Percentiles rank a stretch among this genome's conserved stretches.
phyloP scores from a whole-genome alignment of 192 early-diverging fungal species.

The Geranomyces variabilis region DNA sequence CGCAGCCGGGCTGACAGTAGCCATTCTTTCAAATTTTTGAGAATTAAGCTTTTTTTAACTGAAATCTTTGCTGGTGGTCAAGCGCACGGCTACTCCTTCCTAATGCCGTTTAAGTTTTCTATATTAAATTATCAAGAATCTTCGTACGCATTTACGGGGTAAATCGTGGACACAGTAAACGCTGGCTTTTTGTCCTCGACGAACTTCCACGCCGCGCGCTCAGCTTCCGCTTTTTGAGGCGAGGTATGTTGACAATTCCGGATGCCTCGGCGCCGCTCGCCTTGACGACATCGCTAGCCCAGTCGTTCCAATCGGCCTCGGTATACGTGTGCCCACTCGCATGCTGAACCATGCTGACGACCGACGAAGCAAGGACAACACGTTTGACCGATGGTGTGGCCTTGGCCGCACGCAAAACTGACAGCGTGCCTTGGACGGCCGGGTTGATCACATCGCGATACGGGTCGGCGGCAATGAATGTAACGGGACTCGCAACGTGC shows the following conservation, averaged over 20 bases:
- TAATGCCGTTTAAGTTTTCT: no score
- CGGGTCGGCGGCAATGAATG: conserved; percentile 29
- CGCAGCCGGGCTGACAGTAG: no score
- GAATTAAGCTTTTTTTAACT: no score
- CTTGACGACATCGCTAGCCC: conserved; percentile 18
- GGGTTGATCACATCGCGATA: conserved; percentile 45
- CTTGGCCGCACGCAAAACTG: conserved; percentile 40
- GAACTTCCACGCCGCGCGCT: conserved; percentile 44
- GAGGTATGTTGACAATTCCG: conserved; percentile 21
- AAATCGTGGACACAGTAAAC: no score
- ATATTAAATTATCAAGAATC: no score
- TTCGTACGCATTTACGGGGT: no score
- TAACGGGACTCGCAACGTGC: conserved; percentile 51
- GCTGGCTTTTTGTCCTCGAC: conserved; percentile 30
- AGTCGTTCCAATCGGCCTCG: conserved; percentile 41
- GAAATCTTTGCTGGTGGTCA: no score
- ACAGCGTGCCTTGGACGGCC: conserved; percentile 50
- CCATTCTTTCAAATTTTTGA: no score
- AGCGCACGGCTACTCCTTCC: no score
- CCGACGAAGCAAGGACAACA: conserved; percentile 53
- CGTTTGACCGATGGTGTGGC: conserved; percentile 27
- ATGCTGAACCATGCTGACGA: conserved; percentile 17
- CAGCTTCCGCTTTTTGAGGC: conserved; percentile 43
- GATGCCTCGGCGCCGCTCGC: conserved; percentile 16
- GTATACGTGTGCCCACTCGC: conserved; percentile 29